Evolutionary conservation across 306 rosid genomes (phyloP), one percentile per base, ranked within the genome.

Genomic region (Medicago truncatula): DNA sequence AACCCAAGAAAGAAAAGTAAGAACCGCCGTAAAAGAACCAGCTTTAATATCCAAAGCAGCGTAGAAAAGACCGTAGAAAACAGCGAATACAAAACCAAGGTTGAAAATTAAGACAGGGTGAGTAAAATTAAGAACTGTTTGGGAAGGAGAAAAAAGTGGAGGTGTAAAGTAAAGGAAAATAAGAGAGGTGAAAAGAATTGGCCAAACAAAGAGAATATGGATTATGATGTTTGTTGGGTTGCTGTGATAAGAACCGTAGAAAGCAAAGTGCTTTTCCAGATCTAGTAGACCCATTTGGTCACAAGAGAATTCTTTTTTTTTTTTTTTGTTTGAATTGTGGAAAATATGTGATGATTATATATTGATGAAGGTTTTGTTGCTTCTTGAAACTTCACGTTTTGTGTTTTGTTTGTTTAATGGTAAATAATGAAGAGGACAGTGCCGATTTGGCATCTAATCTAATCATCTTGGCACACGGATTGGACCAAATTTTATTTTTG

Each of bases 221-320:
- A 94, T 88, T 11, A 65, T 9, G 4, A 94, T 79, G 79, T 94
- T 91, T 7, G 81, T 11, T 1, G 85, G 91, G 89, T 94, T 91
- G 83, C 90, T 87, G 83, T 94, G 98, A 52, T 94, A 88, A 0
- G 97, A 93, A 11, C 96, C 97, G 70, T 94, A 90, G 87, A 94
- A 94, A 52, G 96, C 91, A 67, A 91, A 94, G 64, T 91, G 94
- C 80, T 61, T 86, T 80, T 94, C 97, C 66, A 94, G 87, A 85
- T 94, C 92, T 14, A 91, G 58, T 59, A 94, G 40, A 2, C 80
- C 91, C 96, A 89, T 85, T 36, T 18, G 53, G 16, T 47, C 16
- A 14, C 7, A 5, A 6, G 8, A 47, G 7, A 47, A 47, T 47
- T 14, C 18, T 17, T 13, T 47, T 47, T 47, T 34, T 47, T 34